Percentiles rank a stretch among this genome's conserved stretches.
Conservation (phyloP, 495 filamentous ascomycete genomes). For the Pyrenula massariospora region DNA sequence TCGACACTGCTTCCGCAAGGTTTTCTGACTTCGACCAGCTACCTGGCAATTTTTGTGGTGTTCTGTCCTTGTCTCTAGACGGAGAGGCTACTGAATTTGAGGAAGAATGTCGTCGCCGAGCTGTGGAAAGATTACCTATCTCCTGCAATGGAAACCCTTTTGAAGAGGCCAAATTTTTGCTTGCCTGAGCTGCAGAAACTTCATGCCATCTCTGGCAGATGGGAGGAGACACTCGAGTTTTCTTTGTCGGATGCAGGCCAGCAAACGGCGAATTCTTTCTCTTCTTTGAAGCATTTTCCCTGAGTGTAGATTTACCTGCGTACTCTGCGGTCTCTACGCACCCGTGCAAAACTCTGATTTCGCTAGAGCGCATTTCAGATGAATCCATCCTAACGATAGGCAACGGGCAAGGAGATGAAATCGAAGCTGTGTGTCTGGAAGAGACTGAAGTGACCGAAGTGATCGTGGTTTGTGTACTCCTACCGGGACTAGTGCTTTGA, state of each 20-base stretch:
- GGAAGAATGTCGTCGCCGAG: neutral
- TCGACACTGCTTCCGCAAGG: neutral
- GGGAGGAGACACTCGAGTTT: neutral
- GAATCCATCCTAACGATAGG: neutral
- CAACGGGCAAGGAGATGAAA: neutral
- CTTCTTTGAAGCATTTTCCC: neutral
- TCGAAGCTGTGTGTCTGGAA: neutral
- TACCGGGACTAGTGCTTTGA: constrained; percentile 2
- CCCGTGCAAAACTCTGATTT: neutral
- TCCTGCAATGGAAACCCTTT: neutral
- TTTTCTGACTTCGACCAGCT: neutral
- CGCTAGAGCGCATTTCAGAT: neutral
- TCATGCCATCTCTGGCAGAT: neutral
- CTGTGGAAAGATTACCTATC: neutral
- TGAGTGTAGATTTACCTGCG: neutral
- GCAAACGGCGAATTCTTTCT: neutral
- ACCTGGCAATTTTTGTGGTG: neutral
- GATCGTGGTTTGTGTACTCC: neutral
- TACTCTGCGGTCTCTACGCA: neutral
- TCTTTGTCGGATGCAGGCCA: neutral
- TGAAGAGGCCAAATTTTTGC: neutral
- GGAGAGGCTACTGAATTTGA: neutral
- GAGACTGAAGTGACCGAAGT: neutral
- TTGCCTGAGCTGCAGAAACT: neutral
- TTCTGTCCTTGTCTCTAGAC: neutral